Evolutionary conservation across 352 stramenopile species (phyloP).

Genomic region (Nothophytophthora sp.): DNA sequence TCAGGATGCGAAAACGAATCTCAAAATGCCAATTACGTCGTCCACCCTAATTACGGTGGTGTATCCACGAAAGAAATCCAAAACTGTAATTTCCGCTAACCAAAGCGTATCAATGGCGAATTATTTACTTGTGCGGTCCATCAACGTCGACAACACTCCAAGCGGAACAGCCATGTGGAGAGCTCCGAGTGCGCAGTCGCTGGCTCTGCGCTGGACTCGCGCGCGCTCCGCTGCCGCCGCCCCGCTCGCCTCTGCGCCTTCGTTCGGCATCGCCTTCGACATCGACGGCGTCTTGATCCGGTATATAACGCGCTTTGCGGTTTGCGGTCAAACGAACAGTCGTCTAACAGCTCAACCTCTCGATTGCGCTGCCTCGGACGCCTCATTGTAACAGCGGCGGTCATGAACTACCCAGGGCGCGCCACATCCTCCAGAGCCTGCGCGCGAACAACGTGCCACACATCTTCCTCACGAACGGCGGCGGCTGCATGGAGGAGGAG

Average conservation of each 20-base stretch:
- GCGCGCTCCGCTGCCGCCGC: slow-evolving; percentile 9
- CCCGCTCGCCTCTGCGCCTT: background rate
- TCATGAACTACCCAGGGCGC: slow-evolving; percentile 65
- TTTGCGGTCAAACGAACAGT: no score
- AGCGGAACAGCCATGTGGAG: slow-evolving; percentile 24
- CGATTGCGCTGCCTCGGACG: no score
- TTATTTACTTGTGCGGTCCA: no score
- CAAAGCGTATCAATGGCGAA: no score
- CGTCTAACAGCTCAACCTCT: no score
- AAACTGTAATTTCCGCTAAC: no score
- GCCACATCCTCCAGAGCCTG: slow-evolving; percentile 68
- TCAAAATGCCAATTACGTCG: no score
- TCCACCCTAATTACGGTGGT: no score
- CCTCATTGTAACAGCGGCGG: slow-evolving; percentile 70
- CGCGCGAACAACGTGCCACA: slow-evolving; percentile 68
- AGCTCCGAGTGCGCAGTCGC: slow-evolving; percentile 6
- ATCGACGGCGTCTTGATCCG: slow-evolving; percentile 92
- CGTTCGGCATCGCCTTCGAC: slow-evolving; percentile 90
- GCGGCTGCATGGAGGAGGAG: slow-evolving; percentile 81
- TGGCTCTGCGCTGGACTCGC: slow-evolving; percentile 5
- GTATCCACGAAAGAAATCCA: no score
- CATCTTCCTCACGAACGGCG: slow-evolving; percentile 92
- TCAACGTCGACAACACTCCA: no score
- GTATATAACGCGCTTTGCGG: no score
- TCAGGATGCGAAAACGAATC: no score